Evolutionary conservation across 1,284 basidiomycete genomes (phyloP), one percentile per base, ranked within the genome.

Genomic region (Singerocomus inundabilis): DNA sequence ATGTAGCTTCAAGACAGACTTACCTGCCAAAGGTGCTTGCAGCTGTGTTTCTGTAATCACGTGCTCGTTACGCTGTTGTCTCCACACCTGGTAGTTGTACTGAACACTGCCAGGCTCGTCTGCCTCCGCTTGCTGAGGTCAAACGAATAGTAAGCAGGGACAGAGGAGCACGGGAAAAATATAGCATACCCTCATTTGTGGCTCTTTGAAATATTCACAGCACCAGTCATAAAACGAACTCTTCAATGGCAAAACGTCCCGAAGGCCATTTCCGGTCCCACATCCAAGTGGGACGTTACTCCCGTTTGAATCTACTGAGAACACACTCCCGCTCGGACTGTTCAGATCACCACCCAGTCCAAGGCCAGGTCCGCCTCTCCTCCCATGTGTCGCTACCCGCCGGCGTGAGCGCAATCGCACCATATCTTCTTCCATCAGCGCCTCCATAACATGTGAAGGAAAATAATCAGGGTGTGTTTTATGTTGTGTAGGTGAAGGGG

Each of bases 71-170:
- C 94, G 83, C 57, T 90, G 81, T 61, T 96, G 88, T 57, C 95
- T 79, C 96, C 96, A 99, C 3, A 95, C 84, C 64, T 98, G 93
- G 61, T 96, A 91, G 63, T 98, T 98, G 66, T 96, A 98, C 60
- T 90, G 85, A 40, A 90, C 74, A 55, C 91, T 95, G 4, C 96
- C 96, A 15, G 95, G 93, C 69, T 99, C 97, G 63, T 98, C 94
- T 5, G 85, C 85, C 67, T 99, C 96, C 16, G 91, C 84, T 79
- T 94, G 88, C 91, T 93, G 35, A 5, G 11, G 16, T 41, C 30
- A 24, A 48, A 32, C 33, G 29, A 28, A 18, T 52, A 21, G 48
- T 57, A 40, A 66, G 51, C 16, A 36, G 30, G 46, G 18, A 33
- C 6, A 46, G 15, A 44, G 47, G 41, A 52, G 37, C 49, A 49